Evolutionary conservation across 495 filamentous ascomycete genomes (phyloP), one percentile per base, ranked within the genome.

Genomic region (Tirmania nivea): DNA sequence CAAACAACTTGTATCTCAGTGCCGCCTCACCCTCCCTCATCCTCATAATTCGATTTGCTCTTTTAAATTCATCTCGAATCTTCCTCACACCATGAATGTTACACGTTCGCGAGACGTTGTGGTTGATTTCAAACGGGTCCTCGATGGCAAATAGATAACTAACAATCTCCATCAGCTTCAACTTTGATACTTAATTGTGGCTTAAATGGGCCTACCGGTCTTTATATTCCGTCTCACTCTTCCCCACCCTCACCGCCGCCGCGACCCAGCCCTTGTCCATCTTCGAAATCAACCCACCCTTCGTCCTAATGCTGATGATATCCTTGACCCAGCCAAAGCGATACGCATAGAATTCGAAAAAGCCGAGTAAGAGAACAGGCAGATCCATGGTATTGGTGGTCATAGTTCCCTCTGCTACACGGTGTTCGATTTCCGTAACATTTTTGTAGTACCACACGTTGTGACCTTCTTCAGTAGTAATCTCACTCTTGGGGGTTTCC

Each of bases 121-220:
- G 84, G 48, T 79, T 77, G 3, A 74, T 70, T 69, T 90, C 86
- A 62, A 92, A 90, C 0, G 85, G 85, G 62, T 92, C 85, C 61
- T 92, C 86, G 55, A 92, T 86, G 36, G 84, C 80, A 57, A 90
- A 80, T 14, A 92, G 74, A 63, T 82, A 90, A n/a, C 84, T 76
- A 57, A 85, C 73, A 10, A 80, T 73, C 14, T 86, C 69, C 59
- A 31, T 31, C 25, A 31, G 25, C 25, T 31, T 31, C 25, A 31
- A 3, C 25, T 83, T 80, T 57, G 79, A 79, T 14, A 69, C 60
- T 45, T n/a, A n/a, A 7, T 31, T 31, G 25, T 3, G 3, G 7
- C 25, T 3, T 31, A 31, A 31, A 7, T 31, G 25, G 25, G 51
- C 54, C 12, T 52, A 55, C 50, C 54, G 37, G 34, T 57, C 52